A percentile compares a stretch with the other conserved stretches of the same genome.
phyloP scores from a whole-genome alignment of 352 stramenopile species.

The Pythium dissotocum region DNA sequence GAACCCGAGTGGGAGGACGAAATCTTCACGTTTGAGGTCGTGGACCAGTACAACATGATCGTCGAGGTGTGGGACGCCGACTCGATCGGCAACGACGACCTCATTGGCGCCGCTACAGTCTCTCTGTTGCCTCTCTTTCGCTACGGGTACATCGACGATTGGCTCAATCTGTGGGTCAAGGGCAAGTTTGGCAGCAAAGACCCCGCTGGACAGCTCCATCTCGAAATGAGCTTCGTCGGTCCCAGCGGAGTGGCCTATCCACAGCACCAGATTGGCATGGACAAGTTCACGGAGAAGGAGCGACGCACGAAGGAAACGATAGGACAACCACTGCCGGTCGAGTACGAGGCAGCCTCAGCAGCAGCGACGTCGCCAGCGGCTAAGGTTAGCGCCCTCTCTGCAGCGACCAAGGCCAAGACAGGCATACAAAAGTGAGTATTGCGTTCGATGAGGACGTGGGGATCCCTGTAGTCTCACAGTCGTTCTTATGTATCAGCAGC shows the following conservation, averaged over 20 bases:
- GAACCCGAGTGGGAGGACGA: constrained; percentile 88
- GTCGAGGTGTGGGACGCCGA: constrained; percentile 93
- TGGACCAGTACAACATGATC: constrained; percentile 91
- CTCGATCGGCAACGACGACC: constrained; percentile 85
- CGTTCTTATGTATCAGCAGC: constrained; percentile 13
- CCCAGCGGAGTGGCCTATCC: constrained; percentile 85
- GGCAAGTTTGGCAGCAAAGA: constrained; percentile 88
- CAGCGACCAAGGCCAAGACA: constrained; percentile 26
- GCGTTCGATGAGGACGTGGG: background rate
- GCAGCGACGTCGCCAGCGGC: constrained; percentile 18
- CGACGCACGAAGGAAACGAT: constrained; percentile 67
- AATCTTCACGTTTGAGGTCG: constrained; percentile 85
- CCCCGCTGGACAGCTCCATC: constrained; percentile 80
- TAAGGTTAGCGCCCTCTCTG: constrained; percentile 32
- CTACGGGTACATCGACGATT: constrained; percentile 86
- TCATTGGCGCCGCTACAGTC: constrained; percentile 84
- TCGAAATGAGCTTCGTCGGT: constrained; percentile 88
- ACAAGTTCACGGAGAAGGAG: constrained; percentile 72
- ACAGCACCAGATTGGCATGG: constrained; percentile 86
- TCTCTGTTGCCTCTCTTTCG: constrained; percentile 91
- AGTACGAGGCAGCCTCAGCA: constrained; percentile 28
- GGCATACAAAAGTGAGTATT: constrained; percentile 34
- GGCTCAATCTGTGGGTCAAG: constrained; percentile 87
- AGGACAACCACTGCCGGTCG: constrained; percentile 22
- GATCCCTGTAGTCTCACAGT: background rate